Evolutionary conservation across 1,139 yeast species (phyloP).

Genomic region (Ogataea hybrid): DNA sequence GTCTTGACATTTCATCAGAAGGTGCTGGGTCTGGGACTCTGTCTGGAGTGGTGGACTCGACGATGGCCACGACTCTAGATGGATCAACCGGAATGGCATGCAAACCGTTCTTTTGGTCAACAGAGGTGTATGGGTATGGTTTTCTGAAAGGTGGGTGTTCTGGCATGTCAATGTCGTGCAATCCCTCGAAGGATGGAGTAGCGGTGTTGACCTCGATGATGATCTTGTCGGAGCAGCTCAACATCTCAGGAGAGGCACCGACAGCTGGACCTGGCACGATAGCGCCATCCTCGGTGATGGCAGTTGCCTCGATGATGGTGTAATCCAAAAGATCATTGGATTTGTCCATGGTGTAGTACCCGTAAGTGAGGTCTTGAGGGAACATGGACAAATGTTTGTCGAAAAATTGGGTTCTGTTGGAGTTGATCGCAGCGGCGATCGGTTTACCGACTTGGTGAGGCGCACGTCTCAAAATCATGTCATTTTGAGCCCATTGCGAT

Average conservation of each 20-base stretch:
- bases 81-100: slow-evolving; percentile 85
- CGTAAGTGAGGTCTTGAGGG: slow-evolving; percentile 95
- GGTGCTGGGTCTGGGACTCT: slow-evolving; percentile 88
- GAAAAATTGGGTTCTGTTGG: slow-evolving; percentile 81
- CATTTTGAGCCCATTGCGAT: slow-evolving; percentile 86
- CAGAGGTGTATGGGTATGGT: slow-evolving; percentile 83
- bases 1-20: slow-evolving; percentile 73
- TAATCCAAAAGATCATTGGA: slow-evolving; percentile 62
- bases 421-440: slow-evolving; percentile 84
- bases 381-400: slow-evolving; percentile 98
- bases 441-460: slow-evolving; percentile 99
- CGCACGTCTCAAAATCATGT: slow-evolving; percentile 85
- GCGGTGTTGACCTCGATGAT: slow-evolving; percentile 91
- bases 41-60: slow-evolving; percentile 75
- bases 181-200: slow-evolving; percentile 92
- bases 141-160: slow-evolving; percentile 83
- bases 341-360: slow-evolving; percentile 79
- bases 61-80: slow-evolving; percentile 82
- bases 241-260: slow-evolving; percentile 94
- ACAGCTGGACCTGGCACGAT: slow-evolving; percentile 97
- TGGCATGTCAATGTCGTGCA: slow-evolving; percentile 95
- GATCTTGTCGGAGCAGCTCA: slow-evolving; percentile 78
- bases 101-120: slow-evolving; percentile 69
- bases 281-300: slow-evolving; percentile 90
- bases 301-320: slow-evolving; percentile 95